Base-by-base conservation (phyloP, 805 yeast genomes). In the Wickerhamiella cacticola region DNA sequence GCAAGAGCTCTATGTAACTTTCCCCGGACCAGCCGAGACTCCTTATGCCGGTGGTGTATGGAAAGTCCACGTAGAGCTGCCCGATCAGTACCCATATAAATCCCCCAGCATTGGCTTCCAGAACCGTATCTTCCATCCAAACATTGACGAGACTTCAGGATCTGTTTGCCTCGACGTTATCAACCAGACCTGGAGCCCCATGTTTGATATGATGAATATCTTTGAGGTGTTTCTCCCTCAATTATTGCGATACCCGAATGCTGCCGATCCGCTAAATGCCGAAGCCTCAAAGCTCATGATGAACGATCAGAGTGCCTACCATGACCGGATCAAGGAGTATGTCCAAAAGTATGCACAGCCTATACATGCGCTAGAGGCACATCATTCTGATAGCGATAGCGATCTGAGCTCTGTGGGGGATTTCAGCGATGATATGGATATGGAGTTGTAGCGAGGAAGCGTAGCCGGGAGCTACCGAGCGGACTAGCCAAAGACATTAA, bases 111-210 rank as follows among this genome's bases (percentile, higher is more conserved):
- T 89, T 53, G 97, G 96, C 6, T 89, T 89, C 61, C 78, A 78
- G 45, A 92, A 88, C 65, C 82, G 80, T 60, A 89, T 92, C 16
- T 88, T 78, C 66, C 98, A 89, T 63, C 98, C 98, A 5, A 89
- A 89, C 60, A 87, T 89, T 52, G 98, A 89, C 61, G 94, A 87
- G 61, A 72, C 78, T 23, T 58, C 78, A 13, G 98, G 98, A 0
- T 79, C 94, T 0, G 96, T 89, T 5, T 89, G 98, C 65, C 75
- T 89, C 44, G 97, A 89, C 63, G 97, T 92, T 15, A 88, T 89
- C 53, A 89, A 89, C 63, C 96, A 89, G 61, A 86, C 97, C 0
- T 89, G 98, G 98, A 83, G 94, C 36, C 97, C 98, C 1, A 83
- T 89, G 86, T 89, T 87, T 69, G 96, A 92, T 48, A 73, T 92